Base-by-base conservation (phyloP, 306 rosid genomes). In the Morella rubra region DNA sequence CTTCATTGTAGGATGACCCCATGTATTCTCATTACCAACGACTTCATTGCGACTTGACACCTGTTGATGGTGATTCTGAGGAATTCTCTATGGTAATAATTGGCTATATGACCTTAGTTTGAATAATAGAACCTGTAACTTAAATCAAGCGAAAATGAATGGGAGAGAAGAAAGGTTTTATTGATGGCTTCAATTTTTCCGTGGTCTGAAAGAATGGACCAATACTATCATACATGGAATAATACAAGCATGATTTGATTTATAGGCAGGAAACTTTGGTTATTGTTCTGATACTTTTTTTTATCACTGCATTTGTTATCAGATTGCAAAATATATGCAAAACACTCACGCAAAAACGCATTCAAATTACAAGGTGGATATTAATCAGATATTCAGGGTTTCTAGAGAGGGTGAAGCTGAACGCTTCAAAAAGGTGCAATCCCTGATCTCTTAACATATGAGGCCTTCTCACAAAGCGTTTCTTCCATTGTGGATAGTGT, bases 341-440 rank as follows among this genome's bases (percentile, higher is more conserved):
- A 88, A 95, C 77, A 92, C 99, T 74, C 99, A 92, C 71, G 97
- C 97, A 5, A 78, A 89, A 81, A 92, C 98, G 15, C 99, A 95
- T 86, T 83, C 99, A 83, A 85, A 82, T 75, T 95, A 92, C 72
- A 70, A 87, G 4, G 97, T 86, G 75, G 89, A 89, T 44, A 87
- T 92, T 78, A 90, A 76, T 78, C 96, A 87, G 76, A 79, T 96
- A 86, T 91, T 96, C 76, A 84, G 84, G 73, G 87, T 84, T 61
- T 84, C 88, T 27, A 92, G 85, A 83, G 84, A 87, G 77, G 92
- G 85, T 41, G 99, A 96, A 87, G 80, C 61, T 47, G 98, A 96
- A 51, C 87, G 86, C 74, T 96, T 87, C 75, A 61, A 32, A 80
- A 92, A 95, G 97, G 99, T 95, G 78, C 76, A 41, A 56, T 68